Percentiles rank a stretch among this genome's conserved stretches.
Evolutionary conservation across 371 early-diverging fungal genomes (phyloP).

Genomic region (Haplosporangium sp.): DNA sequence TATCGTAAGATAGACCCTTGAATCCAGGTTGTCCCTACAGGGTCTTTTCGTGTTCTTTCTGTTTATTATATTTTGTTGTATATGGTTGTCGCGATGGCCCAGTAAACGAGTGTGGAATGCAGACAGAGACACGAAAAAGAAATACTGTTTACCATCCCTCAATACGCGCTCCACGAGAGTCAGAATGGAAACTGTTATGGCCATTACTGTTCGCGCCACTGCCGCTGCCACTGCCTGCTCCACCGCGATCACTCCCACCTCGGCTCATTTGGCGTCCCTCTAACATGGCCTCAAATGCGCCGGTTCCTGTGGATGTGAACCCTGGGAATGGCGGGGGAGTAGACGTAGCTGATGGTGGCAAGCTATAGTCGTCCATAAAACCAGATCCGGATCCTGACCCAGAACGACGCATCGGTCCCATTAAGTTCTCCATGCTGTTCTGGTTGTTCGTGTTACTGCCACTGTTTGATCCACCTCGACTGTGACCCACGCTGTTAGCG

Average conservation of each 20-base stretch:
- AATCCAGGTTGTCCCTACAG: too few species aligned
- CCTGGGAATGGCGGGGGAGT: constrained; percentile 15
- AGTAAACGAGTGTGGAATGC: too few species aligned
- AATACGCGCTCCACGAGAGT: constrained; percentile 35
- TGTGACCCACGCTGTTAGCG: constrained; percentile 24
- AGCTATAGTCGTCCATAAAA: constrained; percentile 19
- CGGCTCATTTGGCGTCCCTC: constrained; percentile 49
- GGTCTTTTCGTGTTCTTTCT: too few species aligned
- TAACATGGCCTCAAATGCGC: constrained; percentile 29
- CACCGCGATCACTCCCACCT: constrained; percentile 34
- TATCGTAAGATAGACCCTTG: too few species aligned
- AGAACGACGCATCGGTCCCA: constrained; percentile 21
- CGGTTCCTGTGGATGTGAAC: not conserved
- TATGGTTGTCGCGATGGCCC: too few species aligned
- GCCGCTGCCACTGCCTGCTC: constrained; percentile 7
- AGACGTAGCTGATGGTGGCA: constrained; percentile 12
- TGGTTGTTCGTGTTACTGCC: constrained; percentile 24
- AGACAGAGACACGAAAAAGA: not conserved
- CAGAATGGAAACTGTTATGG: constrained; percentile 48
- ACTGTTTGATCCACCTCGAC: constrained; percentile 34
- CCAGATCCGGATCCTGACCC: constrained; percentile 29
- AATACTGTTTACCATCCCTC: constrained; percentile 23
- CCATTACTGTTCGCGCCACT: constrained; percentile 31
- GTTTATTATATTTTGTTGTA: too few species aligned
- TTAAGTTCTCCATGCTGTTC: constrained; percentile 25